Base-by-base conservation (phyloP, 495 filamentous ascomycete genomes). In the Hypoxylon crocopeplum region DNA sequence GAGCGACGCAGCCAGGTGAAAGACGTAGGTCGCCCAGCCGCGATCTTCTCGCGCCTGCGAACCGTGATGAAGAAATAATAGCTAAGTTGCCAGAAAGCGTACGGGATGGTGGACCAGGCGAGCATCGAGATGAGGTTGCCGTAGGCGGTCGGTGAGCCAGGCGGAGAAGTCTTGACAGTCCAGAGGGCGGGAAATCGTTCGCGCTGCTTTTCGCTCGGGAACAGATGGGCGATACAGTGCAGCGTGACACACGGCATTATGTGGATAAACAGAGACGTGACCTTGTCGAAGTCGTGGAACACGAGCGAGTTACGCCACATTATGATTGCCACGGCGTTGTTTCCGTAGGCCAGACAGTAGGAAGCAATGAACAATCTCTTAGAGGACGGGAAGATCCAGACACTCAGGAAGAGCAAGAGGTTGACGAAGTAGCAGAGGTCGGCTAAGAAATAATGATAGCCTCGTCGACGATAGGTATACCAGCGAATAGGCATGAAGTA, bases 221-320 rank as follows among this genome's bases (percentile, higher is more conserved):
- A 79, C 39, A 97, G 79, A 68, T 98, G 94, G 32, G 96, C 89
- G 20, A 98, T 78, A 68, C 91, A 95, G 74, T 98, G 94, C 37
- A 97, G 79, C 17, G 92, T 88, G 7, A 90, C 92, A 40, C 92
- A 94, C 3, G 94, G 94, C 93, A 98, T 98, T 64, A 98, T 96
- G 75, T 98, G 94, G 61, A 98, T 97, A 77, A 98, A 98, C 21
- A 98, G 88, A 78, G 89, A 93, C 29, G 91, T 93, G 47, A 96
- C 78, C 72, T 98, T 98, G 77, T 98, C 94, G 72, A 98, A 85
- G 55, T 89, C 93, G 75, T 98, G 94, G 76, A 98, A 98, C 30
- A 98, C 94, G 74, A 98, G 82, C 16, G 92, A 96, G 71, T 98
- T 98, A 50, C 94, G 86, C 94, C 94, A 98, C 93, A 98, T 97